These are phyloP conservation scores for Narthecium ossifragum DNA, from an alignment of 106 monocot species.

Conservation along the genomic window DNA sequence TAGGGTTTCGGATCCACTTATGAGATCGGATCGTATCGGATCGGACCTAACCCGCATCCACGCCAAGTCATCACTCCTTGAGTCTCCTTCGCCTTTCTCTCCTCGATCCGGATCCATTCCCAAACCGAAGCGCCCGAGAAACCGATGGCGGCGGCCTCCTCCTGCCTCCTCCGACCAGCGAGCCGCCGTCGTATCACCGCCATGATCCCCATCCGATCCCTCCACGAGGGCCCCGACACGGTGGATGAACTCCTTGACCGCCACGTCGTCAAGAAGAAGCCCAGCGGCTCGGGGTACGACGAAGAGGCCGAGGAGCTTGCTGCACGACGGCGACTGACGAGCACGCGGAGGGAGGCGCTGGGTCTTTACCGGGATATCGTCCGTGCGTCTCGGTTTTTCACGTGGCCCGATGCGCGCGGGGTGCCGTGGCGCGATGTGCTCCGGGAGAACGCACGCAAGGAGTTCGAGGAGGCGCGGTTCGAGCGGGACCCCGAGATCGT, in stretches of 20 bases:
- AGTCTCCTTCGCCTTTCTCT: too few species aligned
- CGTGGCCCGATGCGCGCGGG: slow-evolving; percentile 78
- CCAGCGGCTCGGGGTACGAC: not conserved
- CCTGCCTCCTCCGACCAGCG: not conserved
- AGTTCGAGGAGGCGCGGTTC: slow-evolving; percentile 89
- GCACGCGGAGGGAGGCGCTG: slow-evolving; percentile 74
- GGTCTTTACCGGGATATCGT: slow-evolving; percentile 91
- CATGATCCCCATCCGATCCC: slow-evolving; percentile 6
- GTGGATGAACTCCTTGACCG: slow-evolving; percentile 89
- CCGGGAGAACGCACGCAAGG: slow-evolving; percentile 72
- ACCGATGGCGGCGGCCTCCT: slow-evolving; percentile 4
- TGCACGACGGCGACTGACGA: slow-evolving; percentile 57
- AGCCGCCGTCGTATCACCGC: not conserved
- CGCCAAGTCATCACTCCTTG: too few species aligned
- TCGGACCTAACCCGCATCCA: too few species aligned
- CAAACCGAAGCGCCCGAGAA: too few species aligned
- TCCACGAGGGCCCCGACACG: slow-evolving; percentile 96
- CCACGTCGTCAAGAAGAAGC: slow-evolving; percentile 51
- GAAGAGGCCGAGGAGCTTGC: slow-evolving; percentile 42
- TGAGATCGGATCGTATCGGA: too few species aligned
- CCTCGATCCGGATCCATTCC: too few species aligned
- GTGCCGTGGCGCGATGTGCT: slow-evolving; percentile 89
- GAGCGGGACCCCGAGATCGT: slow-evolving; percentile 90
- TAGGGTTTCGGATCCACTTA: too few species aligned
- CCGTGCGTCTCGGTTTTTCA: slow-evolving; percentile 73